Evolutionary conservation across 768 basidiomycete genomes (phyloP), one percentile per base, ranked within the genome.

Genomic region (Lactarius psammicola): DNA sequence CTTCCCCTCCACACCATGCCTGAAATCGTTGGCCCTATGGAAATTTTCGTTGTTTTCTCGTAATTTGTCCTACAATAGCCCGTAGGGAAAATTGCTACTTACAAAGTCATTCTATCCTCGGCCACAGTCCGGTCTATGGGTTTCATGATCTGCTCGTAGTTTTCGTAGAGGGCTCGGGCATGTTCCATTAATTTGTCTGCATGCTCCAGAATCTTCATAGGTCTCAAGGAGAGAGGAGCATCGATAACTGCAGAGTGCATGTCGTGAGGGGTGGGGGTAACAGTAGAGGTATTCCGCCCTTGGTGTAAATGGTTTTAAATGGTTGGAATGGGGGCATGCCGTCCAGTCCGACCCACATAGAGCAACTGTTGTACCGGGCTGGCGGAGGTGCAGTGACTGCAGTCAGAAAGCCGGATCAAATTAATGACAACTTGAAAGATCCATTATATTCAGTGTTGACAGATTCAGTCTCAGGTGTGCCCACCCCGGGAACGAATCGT

Each of bases 21-120:
- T 65, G 46, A 30, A 51, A n/a, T 66, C 56, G 11, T 18, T 26
- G 4, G 65, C 60, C 30, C 65, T 66, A 46, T 36, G 1, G 36
- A 42, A 23, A 15, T 40, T 40, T 40, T 26, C 5, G 10, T 2
- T n/a, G n/a, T n/a, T n/a, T n/a, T 8, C 26, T 6, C 28, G 26
- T 2, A n/a, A n/a, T 31, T 18, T 9, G 44, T 46, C 15, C 15
- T 3, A 17, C 30, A n/a, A 23, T 4, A 11, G 15, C 17, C 38
- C 17, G 7, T 15, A 28, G 11, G 51, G 7, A 15, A 11, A n/a
- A 20, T 4, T 28, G 36, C 20, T 5, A 23, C n/a, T 38, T 17
- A 65, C 64, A 36, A 17, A 15, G 30, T n/a, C 55, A 65, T 61
- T n/a, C 18, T 40, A 56, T 56, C 54, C 17, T 56, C 20, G 20